Evolutionary conservation across 169 alveolate genomes (phyloP).

Genomic region (Pseudocohnilembus persalinus): DNA sequence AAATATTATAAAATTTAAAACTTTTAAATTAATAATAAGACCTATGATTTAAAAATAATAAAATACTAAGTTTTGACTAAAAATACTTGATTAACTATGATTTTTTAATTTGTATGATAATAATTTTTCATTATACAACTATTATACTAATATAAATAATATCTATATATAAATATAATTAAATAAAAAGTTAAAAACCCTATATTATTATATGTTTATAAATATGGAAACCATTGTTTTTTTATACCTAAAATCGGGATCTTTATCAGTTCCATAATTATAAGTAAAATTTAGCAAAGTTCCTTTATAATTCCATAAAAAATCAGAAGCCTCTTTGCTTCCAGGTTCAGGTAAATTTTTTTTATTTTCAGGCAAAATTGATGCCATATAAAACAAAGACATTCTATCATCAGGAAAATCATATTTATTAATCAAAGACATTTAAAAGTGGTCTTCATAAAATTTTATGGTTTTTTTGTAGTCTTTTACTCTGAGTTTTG

Average conservation of each 20-base stretch:
- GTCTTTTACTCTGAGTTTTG: constrained; percentile 77
- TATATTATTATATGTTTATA: no score
- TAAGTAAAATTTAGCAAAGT: background rate
- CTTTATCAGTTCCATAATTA: background rate
- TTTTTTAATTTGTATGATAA: no score
- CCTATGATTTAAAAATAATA: no score
- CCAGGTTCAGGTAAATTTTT: background rate
- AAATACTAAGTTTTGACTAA: no score
- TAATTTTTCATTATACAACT: no score
- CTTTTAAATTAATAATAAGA: background rate
- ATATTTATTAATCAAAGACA: constrained; percentile 23
- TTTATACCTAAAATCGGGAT: background rate
- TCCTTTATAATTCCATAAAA: background rate
- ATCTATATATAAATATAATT: no score
- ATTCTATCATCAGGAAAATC: background rate
- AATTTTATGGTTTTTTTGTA: constrained; percentile 70
- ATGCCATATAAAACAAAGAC: background rate
- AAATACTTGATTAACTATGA: no score
- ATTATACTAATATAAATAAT: no score
- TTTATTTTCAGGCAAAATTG: constrained; percentile 9
- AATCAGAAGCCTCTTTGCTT: background rate
- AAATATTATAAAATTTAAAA: no score
- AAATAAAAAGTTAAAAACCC: no score
- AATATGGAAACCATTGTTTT: no score
- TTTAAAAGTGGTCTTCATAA: constrained; percentile 71